These are phyloP conservation scores for Tolypocladium guangdongense DNA, from an alignment of 2,329 filamentous ascomycete genomes.

Conservation along the genomic window DNA sequence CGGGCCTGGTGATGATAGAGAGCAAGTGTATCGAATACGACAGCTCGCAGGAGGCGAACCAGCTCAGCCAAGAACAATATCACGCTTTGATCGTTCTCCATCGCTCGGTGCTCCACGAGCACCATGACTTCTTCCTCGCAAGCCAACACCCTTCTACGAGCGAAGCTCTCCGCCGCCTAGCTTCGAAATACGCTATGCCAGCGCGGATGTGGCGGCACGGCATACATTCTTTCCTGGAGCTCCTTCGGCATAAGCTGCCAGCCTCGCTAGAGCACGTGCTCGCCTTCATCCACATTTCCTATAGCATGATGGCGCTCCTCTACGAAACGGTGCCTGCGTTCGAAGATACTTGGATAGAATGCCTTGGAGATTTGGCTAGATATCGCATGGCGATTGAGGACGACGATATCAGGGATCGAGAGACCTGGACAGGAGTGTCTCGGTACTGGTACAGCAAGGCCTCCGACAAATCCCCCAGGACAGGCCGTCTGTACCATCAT, in stretches of 20 bases:
- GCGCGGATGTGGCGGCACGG: slow-evolving; percentile 90
- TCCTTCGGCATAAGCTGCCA: slow-evolving; percentile 64
- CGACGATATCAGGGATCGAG: slow-evolving; percentile 60
- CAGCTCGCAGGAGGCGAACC: slow-evolving; percentile 36
- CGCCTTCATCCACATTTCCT: slow-evolving; percentile 78
- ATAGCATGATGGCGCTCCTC: slow-evolving; percentile 78
- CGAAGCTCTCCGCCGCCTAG: slow-evolving; percentile 53
- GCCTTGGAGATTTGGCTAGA: slow-evolving; percentile 72
- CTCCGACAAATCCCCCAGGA: slow-evolving; percentile 62
- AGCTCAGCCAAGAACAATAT: slow-evolving; percentile 61
- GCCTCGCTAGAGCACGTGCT: slow-evolving; percentile 80
- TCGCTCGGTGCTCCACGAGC: slow-evolving; percentile 67
- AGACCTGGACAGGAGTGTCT: slow-evolving; percentile 73
- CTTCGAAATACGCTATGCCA: slow-evolving; percentile 81
- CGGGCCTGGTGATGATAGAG: slow-evolving; percentile 76
- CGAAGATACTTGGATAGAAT: slow-evolving; percentile 87
- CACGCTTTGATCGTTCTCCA: slow-evolving; percentile 76
- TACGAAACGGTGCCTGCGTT: slow-evolving; percentile 79
- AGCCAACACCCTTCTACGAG: slow-evolving; percentile 76
- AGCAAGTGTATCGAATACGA: slow-evolving; percentile 79
- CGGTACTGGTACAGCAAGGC: slow-evolving; percentile 78
- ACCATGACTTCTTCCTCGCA: slow-evolving; percentile 79
- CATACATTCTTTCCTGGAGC: slow-evolving; percentile 74
- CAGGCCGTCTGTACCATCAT: slow-evolving; percentile 79
- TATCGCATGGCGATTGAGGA: slow-evolving; percentile 90